Percentiles rank a stretch among this genome's conserved stretches.
Evolutionary conservation across 2,329 filamentous ascomycete genomes (phyloP).

Genomic region (Cucurbitaria berberidis): DNA sequence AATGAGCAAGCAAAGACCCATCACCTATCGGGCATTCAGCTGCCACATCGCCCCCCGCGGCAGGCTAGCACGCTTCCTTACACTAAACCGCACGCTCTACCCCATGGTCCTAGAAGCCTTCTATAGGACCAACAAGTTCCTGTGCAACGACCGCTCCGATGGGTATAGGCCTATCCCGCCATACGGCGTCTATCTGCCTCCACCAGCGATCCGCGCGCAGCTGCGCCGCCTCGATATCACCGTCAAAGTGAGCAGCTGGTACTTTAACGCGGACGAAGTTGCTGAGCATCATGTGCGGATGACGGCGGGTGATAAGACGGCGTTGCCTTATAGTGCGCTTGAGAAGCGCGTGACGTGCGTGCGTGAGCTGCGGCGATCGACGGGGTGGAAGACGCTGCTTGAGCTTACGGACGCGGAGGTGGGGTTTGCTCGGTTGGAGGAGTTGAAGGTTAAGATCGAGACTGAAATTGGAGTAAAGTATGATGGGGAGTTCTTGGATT

Average conservation of each 20-base stretch:
- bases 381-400: not conserved
- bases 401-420: not conserved
- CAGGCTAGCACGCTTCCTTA: not conserved
- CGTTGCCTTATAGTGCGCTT: not conserved
- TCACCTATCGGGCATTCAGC: not conserved
- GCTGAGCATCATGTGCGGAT: too few relatives aligned
- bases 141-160: not conserved
- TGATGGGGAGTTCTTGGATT: not conserved
- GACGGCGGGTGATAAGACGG: not conserved
- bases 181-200: not conserved
- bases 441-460: not conserved
- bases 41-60: not conserved
- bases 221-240: too few relatives aligned
- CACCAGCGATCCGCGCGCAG: not conserved
- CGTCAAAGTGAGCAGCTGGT: too few relatives aligned
- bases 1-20: not conserved
- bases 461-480: not conserved
- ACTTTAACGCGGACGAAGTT: too few relatives aligned
- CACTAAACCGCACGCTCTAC: not conserved
- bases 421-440: not conserved
- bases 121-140: not conserved
- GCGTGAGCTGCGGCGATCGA: not conserved
- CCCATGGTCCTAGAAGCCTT: not conserved
- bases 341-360: not conserved
- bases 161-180: not conserved